phyloP scores from a whole-genome alignment of 2,329 filamentous ascomycete genomes.

The Aspergillus sp. region DNA sequence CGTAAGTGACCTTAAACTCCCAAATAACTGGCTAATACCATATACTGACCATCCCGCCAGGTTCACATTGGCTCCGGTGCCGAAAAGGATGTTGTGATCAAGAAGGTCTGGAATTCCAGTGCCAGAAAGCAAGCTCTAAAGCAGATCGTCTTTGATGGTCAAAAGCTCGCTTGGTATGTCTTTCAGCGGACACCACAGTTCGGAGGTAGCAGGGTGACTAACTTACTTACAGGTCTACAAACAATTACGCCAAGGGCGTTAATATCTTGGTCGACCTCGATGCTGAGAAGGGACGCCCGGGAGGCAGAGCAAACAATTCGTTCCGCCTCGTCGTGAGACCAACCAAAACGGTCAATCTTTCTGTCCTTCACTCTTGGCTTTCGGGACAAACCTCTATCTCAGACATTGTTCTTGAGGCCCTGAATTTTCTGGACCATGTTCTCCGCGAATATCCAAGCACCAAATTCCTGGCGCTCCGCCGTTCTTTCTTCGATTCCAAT shows the following conservation, averaged over 20 bases:
- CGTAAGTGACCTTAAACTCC: constrained; percentile 52
- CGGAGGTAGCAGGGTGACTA: constrained; percentile 33
- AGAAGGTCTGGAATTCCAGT: constrained; percentile 71
- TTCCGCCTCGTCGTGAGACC: constrained; percentile 62
- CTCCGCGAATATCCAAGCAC: constrained; percentile 75
- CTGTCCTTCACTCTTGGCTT: constrained; percentile 65
- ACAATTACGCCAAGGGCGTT: constrained; percentile 43
- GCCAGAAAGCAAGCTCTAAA: constrained; percentile 57
- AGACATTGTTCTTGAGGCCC: constrained; percentile 68
- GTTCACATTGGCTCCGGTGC: constrained; percentile 62
- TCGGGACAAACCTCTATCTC: constrained; percentile 59
- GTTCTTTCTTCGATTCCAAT: constrained; percentile 70
- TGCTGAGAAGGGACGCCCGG: constrained; percentile 53
- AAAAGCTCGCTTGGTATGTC: constrained; percentile 77
- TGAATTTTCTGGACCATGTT: constrained; percentile 82
- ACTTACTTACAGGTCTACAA: constrained; percentile 33
- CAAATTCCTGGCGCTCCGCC: constrained; percentile 68
- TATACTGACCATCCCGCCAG: constrained; percentile 41
- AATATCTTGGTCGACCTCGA: constrained; percentile 70
- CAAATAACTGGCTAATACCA: background rate
- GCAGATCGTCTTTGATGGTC: constrained; percentile 75
- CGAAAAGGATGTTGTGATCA: constrained; percentile 65
- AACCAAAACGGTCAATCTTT: constrained; percentile 68
- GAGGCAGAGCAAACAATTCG: constrained; percentile 41
- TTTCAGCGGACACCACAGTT: constrained; percentile 6